Evolutionary conservation across 2,329 filamentous ascomycete species (phyloP), one percentile per base, ranked within the genome.

Genomic region (Rutstroemia sp.): DNA sequence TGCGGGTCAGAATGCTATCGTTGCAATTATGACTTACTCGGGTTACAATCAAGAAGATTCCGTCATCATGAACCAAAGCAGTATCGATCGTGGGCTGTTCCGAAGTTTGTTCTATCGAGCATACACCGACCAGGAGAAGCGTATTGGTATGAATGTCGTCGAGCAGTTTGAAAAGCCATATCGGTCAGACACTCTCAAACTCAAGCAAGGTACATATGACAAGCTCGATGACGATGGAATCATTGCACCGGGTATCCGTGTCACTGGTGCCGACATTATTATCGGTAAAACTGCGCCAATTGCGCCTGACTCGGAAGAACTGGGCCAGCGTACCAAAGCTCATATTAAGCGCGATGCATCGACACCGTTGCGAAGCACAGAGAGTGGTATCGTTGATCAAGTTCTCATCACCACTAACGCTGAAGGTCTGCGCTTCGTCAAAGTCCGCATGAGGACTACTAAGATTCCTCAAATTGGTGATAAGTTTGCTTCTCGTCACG

Each of bases 21-120:
- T 99, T 12, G 95, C 94, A 42, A 99, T 99, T 73, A 86, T 91
- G 58, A 95, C 89, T 71, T 99, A 99, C 75, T 96, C 92, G 54
- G 94, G 94, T 58, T 99, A 99, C 78, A 99, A 99, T 73, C 95
- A 99, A 72, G 94, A 99, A 90, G 94, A 99, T 84, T 99, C 94
- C 64, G 92, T 99, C 64, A 96, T 99, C 68, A 97, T 99, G 94
- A 99, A 99, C 73, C 94, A 99, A 76, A 96, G 91, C 75, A 96
- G 91, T 73, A 97, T 99, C 67, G 94, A 99, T 72, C 88, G 94
- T 68, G 94, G 94, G 61, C 79, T 99, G 4, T 99, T 99, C 86
- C 84, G 95, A 68, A 96, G 91, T 81, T 75, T 99, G 54, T 99
- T 97, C 78, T 99, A 96, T 82, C 86, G 95, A 64, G 91, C 92